These are phyloP conservation scores for Phytophthora pluvialis DNA, from an alignment of 352 stramenopile species.

Conservation along the genomic window DNA sequence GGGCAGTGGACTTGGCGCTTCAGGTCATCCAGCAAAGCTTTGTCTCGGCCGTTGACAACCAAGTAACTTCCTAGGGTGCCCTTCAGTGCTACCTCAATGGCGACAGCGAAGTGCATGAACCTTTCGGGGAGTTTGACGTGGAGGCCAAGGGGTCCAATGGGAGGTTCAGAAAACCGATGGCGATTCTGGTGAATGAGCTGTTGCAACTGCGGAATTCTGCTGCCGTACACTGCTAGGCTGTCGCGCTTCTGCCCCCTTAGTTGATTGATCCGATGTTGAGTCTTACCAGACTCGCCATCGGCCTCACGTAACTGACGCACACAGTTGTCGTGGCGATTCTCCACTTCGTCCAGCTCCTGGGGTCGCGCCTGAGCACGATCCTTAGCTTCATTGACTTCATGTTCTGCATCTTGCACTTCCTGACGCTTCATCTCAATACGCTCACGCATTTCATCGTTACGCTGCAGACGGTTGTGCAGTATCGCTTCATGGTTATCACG, in stretches of 20 bases:
- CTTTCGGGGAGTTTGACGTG: constrained; percentile 74
- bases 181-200: constrained; percentile 78
- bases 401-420: constrained; percentile 48
- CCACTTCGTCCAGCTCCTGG: constrained; percentile 57
- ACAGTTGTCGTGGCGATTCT: constrained; percentile 66
- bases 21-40: constrained; percentile 74
- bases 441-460: constrained; percentile 64
- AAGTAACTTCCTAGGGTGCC: constrained; percentile 80
- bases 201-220: constrained; percentile 71
- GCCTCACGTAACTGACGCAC: constrained; percentile 61
- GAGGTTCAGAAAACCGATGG: constrained; percentile 62
- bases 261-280: constrained; percentile 52
- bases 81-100: constrained; percentile 79
- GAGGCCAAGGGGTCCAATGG: constrained; percentile 79
- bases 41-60: constrained; percentile 78
- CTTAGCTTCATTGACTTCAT: constrained; percentile 50
- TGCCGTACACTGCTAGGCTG: constrained; percentile 70
- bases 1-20: constrained; percentile 73
- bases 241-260: constrained; percentile 64
- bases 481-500: constrained; percentile 57
- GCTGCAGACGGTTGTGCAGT: constrained; percentile 62
- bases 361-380: constrained; percentile 30
- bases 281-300: constrained; percentile 53
- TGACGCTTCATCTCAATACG: constrained; percentile 56
- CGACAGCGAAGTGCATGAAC: constrained; percentile 71